phyloP scores from a whole-genome alignment of 2,329 filamentous ascomycete species.

The Madurella mycetomatis region DNA sequence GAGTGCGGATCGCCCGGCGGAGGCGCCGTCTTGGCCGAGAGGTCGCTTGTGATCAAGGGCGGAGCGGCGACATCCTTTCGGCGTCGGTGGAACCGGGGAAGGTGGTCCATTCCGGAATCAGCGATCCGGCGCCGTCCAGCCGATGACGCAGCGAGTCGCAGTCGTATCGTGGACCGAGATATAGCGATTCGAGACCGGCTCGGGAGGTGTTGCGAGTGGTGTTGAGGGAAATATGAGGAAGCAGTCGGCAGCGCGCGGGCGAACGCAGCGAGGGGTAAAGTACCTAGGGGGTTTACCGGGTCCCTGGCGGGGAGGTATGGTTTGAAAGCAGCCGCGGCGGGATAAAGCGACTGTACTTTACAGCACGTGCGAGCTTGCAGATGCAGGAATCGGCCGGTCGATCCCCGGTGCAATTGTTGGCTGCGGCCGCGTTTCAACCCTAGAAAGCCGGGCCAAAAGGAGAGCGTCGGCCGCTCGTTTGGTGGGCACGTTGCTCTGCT shows the following conservation, averaged over 20 bases:
- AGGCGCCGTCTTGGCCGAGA: constrained; percentile 17
- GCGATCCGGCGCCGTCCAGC: not conserved
- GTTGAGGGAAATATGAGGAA: too few species aligned
- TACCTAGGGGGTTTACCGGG: not conserved
- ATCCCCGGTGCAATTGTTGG: not conserved
- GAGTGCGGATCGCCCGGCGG: constrained; percentile 20
- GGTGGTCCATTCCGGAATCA: constrained; percentile 28
- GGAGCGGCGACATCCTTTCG: constrained; percentile 28
- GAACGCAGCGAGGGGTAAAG: constrained; percentile 5
- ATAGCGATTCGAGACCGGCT: not conserved
- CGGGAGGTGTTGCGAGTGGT: not conserved
- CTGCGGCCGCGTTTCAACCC: not conserved
- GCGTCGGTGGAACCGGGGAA: constrained; percentile 30
- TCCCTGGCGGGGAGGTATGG: not conserved
- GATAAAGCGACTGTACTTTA: not conserved
- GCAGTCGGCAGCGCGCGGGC: not conserved
- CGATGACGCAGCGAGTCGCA: not conserved
- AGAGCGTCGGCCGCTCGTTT: not conserved
- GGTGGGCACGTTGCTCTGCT: not conserved
- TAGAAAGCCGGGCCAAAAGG: not conserved
- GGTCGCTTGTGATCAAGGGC: constrained; percentile 22
- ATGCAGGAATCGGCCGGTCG: not conserved
- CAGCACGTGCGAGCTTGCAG: not conserved
- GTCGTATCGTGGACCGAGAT: not conserved
- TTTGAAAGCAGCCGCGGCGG: not conserved